Conservation (phyloP, 2,329 filamentous ascomycete genomes). For the Tolypocladium nubicola region DNA sequence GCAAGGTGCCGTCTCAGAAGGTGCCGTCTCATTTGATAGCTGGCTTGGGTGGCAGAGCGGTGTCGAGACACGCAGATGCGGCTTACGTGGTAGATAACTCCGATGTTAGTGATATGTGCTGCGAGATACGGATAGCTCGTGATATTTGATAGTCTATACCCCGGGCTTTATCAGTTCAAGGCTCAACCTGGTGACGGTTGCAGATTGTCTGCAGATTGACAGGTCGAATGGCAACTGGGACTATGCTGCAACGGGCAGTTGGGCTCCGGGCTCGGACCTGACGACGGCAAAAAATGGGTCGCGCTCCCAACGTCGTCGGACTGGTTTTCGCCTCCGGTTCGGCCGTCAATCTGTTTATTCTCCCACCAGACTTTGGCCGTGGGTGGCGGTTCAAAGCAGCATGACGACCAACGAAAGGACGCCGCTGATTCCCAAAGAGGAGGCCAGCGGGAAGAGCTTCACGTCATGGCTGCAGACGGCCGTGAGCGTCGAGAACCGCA, state of each 20-base stretch:
- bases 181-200: neutral
- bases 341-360: neutral
- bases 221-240: neutral
- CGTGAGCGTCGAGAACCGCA: slow-evolving; percentile 29
- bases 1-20: too few species aligned
- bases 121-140: neutral
- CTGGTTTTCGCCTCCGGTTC: neutral
- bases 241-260: neutral
- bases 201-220: neutral
- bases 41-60: neutral
- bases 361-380: neutral
- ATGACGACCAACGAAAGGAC: neutral
- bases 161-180: neutral
- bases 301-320: neutral
- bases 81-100: neutral
- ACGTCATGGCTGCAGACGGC: neutral
- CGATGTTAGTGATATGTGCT: neutral
- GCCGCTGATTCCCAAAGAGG: neutral
- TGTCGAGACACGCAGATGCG: neutral
- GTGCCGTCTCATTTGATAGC: too few species aligned
- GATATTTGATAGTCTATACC: neutral
- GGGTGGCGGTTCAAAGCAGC: neutral
- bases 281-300: neutral
- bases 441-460: neutral
- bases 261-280: neutral